These are phyloP conservation scores for Ormosia emarginata DNA, from an alignment of 306 rosid species.

Conservation along the genomic window DNA sequence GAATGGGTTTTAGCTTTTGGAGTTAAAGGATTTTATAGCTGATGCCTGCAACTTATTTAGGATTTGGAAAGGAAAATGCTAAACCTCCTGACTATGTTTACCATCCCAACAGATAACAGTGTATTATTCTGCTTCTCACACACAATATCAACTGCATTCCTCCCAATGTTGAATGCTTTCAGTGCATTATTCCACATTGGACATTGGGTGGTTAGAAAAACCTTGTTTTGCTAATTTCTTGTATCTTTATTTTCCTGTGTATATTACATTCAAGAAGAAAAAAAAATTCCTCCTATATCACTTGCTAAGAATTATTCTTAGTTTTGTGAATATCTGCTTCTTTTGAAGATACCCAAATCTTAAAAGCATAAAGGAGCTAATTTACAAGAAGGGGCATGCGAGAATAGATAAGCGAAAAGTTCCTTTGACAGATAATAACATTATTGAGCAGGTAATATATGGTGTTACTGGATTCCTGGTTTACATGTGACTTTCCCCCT, in stretches of 20 bases:
- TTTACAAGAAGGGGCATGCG: conserved; percentile 74
- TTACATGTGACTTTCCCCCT: neutral
- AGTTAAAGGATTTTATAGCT: neutral
- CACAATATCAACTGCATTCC: neutral
- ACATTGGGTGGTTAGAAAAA: neutral
- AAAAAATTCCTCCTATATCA: too few relatives aligned
- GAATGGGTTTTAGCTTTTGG: neutral
- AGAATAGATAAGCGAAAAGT: conserved; percentile 61
- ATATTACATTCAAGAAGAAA: neutral
- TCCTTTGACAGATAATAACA: conserved; percentile 84
- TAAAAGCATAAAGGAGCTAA: conserved; percentile 69
- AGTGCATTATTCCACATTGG: neutral
- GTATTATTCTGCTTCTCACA: neutral
- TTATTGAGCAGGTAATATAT: conserved; percentile 68
- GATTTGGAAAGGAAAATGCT: too few relatives aligned
- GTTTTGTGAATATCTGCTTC: conserved; percentile 10
- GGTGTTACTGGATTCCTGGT: neutral
- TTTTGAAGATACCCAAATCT: conserved; percentile 71
- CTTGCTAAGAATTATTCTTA: neutral
- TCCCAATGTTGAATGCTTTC: neutral
- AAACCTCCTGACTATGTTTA: too few relatives aligned
- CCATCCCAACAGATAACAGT: neutral
- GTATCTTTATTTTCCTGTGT: neutral
- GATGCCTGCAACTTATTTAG: neutral
- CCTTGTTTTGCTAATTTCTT: neutral